Evolutionary conservation across 2,329 filamentous ascomycete species (phyloP), one percentile per base, ranked within the genome.

Genomic region (Xylariaceae sp.): DNA sequence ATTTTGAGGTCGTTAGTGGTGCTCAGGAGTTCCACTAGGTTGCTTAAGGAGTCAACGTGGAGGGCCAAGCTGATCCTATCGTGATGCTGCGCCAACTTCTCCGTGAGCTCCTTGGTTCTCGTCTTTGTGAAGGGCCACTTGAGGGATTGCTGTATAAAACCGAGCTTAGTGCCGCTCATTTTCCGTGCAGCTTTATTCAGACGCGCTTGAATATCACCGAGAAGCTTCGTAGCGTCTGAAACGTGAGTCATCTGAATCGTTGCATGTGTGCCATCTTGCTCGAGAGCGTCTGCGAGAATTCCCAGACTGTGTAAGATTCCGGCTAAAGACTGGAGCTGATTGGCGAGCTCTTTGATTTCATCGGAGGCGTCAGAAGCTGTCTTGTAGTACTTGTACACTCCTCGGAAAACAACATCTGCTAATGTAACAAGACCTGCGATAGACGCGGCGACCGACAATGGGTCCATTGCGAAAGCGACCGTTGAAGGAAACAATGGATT

Each of bases 361-460:
- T 61, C 48, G 2, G 47, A 29, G 0, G 70, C 68, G 31, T 67
- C 51, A 6, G 65, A 65, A 5, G 49, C 67, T 2, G 63, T 39
- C 19, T 61, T 67, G 2, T 52, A 44, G 40, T 71, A 74, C 23
- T 65, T 66, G 31, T 41, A 66, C 1, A 67, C 53, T 5, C 62
- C 40, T 3, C 39, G 17, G 28, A 69, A 69, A 3, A 71, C 54
- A 1, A 63, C 31, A 12, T 70, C 67, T 12, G 65, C 62, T 1
- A 73, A 43, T 1, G 54, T 62, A 19, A 74, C 54, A 5, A 74
- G 58, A 8, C 71, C 70, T 7, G 69, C 69, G 21, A 74, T 68
- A 31, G 67, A 64, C 3, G 61, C 62, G 2, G 71, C 48, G 14
- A 72, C 56, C 9, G 69, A 70, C 2, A 74, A 36, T 6, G 65